phyloP scores from a whole-genome alignment of 2,329 filamentous ascomycete genomes.

The Elsinoe necatrix region DNA sequence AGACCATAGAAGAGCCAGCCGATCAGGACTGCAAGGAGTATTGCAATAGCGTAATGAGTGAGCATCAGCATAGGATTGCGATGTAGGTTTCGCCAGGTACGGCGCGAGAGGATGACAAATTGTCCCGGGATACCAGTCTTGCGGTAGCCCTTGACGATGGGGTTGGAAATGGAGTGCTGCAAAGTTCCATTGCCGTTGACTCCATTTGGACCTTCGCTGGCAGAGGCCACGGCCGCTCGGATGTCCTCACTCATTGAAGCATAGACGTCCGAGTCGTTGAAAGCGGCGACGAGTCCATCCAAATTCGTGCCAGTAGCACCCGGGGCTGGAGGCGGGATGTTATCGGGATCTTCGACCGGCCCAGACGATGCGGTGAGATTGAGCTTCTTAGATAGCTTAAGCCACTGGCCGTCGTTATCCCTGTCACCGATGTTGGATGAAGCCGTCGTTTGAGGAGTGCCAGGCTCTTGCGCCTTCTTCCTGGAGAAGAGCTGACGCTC shows the following conservation, averaged over 20 bases:
- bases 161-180: conserved; percentile 32
- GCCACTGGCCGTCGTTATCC: conserved; percentile 48
- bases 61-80: conserved; percentile 97
- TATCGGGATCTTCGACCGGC: conserved; percentile 57
- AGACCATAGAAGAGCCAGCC: conserved; percentile 95
- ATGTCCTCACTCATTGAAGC: conserved; percentile 70
- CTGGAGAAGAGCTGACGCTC: conserved; percentile 85
- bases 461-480: conserved; percentile 52
- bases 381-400: conserved; percentile 48
- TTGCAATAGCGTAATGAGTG: conserved; percentile 95
- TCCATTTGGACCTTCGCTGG: conserved; percentile 36
- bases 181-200: conserved; percentile 42
- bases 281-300: conserved; percentile 70
- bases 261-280: conserved; percentile 69
- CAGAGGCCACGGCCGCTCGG: conserved; percentile 55
- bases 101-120: conserved; percentile 78
- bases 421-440: conserved; percentile 41
- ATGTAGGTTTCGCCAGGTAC: conserved; percentile 96
- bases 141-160: conserved; percentile 65
- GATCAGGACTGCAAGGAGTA: conserved; percentile 84
- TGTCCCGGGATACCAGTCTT: conserved; percentile 73
- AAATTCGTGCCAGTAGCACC: conserved; percentile 61
- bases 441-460: conserved; percentile 44
- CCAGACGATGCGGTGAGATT: conserved; percentile 30
- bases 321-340: conserved; percentile 50